Evolutionary conservation across 768 basidiomycete genomes (phyloP).

Genomic region (Naganishia friedmannii): DNA sequence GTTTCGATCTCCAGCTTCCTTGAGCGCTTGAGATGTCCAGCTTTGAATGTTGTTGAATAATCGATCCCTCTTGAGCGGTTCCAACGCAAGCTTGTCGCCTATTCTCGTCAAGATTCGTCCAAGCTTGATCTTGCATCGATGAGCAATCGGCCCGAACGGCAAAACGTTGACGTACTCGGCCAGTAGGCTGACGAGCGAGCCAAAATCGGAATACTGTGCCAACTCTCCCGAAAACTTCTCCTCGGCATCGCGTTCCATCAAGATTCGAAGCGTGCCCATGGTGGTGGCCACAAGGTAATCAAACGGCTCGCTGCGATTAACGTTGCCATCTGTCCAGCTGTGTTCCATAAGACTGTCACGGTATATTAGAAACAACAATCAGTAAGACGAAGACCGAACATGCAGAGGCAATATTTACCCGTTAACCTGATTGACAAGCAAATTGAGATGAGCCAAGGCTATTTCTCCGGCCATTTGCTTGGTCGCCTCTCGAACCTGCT

Average conservation of each 20-base stretch:
- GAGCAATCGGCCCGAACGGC: conserved; percentile 7
- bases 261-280: conserved; percentile 13
- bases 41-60: conserved; percentile 10
- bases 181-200: not conserved
- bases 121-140: conserved; percentile 19
- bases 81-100: conserved; percentile 15
- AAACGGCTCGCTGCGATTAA: conserved; percentile 24
- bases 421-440: conserved; percentile 25
- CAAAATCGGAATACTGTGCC: conserved; percentile 20
- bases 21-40: conserved; percentile 18
- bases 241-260: conserved; percentile 10
- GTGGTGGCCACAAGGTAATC: conserved; percentile 24
- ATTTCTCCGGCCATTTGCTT: conserved; percentile 26
- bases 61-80: conserved; percentile 3
- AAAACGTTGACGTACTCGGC: conserved; percentile 17
- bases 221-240: conserved; percentile 15
- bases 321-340: conserved; percentile 19
- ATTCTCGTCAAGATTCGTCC: conserved; percentile 21
- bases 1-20: conserved; percentile 14
- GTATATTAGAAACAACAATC: not conserved
- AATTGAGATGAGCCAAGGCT: conserved; percentile 21
- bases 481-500: conserved; percentile 19
- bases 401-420: conserved; percentile 1
- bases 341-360: conserved; percentile 26
- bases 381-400: not conserved